phyloP scores from a whole-genome alignment of 306 rosid species.

The Erythrophleum fordii region DNA sequence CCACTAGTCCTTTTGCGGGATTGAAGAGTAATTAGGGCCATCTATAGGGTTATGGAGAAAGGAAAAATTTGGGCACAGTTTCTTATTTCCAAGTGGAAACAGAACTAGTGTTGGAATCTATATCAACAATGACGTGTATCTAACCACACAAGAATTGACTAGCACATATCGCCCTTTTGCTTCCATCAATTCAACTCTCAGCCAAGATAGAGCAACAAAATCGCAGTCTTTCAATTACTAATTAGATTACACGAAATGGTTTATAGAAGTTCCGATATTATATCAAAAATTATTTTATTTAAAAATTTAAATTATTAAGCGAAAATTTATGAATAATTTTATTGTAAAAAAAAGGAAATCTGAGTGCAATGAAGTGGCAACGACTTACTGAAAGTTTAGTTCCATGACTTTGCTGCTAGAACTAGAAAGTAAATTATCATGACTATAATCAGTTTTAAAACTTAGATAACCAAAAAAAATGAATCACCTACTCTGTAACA shows the following conservation, averaged over 20 bases:
- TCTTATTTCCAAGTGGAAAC: neutral
- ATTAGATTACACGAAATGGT: neutral
- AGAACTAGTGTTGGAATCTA: slow-evolving; percentile 18
- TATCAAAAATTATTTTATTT: neutral
- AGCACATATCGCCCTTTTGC: neutral
- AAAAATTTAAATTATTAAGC: neutral
- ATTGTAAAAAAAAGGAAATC: neutral
- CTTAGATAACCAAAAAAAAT: no score
- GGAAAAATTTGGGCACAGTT: neutral
- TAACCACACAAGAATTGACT: neutral
- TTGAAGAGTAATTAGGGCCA: slow-evolving; percentile 7
- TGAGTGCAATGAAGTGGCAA: neutral
- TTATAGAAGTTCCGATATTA: neutral
- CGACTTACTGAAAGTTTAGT: neutral
- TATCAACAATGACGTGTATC: slow-evolving; percentile 1
- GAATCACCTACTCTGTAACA: no score
- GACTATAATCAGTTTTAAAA: no score
- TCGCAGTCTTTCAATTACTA: neutral
- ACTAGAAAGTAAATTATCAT: no score
- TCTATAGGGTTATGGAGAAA: neutral
- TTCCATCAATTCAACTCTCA: neutral
- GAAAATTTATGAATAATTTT: neutral
- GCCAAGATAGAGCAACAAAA: no score
- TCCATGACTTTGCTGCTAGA: neutral
- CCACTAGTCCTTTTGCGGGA: neutral